Conservation (phyloP, 2,329 filamentous ascomycete genomes). For the Basipetospora chlamydospora region DNA sequence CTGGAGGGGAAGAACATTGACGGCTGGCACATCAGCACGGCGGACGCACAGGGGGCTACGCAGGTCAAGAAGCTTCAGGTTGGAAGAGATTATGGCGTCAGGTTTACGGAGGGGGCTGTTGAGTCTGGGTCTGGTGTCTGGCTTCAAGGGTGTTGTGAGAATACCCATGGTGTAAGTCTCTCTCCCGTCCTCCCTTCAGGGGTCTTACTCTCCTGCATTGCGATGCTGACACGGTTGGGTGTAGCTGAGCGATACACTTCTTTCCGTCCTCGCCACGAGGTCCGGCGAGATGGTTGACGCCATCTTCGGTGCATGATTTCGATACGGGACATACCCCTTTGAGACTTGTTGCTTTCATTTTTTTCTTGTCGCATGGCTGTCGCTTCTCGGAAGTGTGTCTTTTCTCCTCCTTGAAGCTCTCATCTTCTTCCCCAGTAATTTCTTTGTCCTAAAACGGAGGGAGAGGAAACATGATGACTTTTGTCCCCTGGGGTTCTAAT, state of each 20-base stretch:
- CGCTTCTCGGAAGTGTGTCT: too few species aligned
- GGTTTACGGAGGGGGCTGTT: conserved; percentile 55
- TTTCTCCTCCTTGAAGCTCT: too few species aligned
- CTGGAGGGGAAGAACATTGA: conserved; percentile 19
- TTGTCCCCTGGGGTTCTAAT: too few species aligned
- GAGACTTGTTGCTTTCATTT: too few species aligned
- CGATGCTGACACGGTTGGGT: conserved; percentile 10
- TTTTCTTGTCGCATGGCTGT: too few species aligned
- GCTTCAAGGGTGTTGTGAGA: conserved; percentile 89
- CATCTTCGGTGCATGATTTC: conserved; percentile 42
- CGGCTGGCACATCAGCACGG: conserved; percentile 25
- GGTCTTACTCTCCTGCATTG: conserved; percentile 3
- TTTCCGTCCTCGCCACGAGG: conserved; percentile 62
- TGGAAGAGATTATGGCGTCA: conserved; percentile 62
- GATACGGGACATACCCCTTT: too few species aligned
- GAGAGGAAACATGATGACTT: too few species aligned
- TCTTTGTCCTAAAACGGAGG: too few species aligned
- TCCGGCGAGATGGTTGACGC: conserved; percentile 66
- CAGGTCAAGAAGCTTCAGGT: conserved; percentile 44
- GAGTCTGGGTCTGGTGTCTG: conserved; percentile 66
- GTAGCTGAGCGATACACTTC: conserved; percentile 64
- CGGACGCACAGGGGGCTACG: conserved; percentile 19
- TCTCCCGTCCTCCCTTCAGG: too few species aligned
- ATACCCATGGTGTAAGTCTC: conserved; percentile 70
- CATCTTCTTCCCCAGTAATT: too few species aligned